These are phyloP conservation scores for Zygnema cylindricum DNA, from an alignment of 139 green algal genomes.

Conservation along the genomic window DNA sequence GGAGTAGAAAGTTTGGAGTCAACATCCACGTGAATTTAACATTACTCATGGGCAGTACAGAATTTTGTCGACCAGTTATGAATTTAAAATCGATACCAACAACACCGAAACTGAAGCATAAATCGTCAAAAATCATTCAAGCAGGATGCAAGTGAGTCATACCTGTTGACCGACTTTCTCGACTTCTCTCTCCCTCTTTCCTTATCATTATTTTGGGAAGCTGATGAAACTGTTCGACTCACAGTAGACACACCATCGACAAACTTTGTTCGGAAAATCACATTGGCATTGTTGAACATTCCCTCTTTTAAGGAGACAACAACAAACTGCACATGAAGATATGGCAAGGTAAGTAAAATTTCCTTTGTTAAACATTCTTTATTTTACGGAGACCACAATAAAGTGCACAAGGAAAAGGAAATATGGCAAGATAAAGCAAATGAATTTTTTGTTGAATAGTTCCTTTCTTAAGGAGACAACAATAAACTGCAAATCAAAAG, in stretches of 20 bases:
- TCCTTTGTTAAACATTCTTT: too few relatives aligned
- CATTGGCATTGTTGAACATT: slow-evolving; percentile 99
- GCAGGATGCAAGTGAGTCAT: background rate
- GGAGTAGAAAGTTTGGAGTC: too few relatives aligned
- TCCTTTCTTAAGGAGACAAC: slow-evolving; percentile 94
- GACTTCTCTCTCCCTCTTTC: background rate
- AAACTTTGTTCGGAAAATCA: slow-evolving; percentile 98
- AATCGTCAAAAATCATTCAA: too few relatives aligned
- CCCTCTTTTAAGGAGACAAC: slow-evolving; percentile 94
- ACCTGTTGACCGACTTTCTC: background rate
- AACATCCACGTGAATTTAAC: too few relatives aligned
- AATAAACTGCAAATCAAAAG: slow-evolving; percentile 81
- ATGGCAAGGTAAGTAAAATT: too few relatives aligned
- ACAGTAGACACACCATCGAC: slow-evolving; percentile 94
- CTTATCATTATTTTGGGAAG: background rate
- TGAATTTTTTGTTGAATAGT: slow-evolving; percentile 99
- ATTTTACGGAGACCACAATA: too few relatives aligned
- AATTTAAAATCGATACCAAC: too few relatives aligned
- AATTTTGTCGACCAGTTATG: too few relatives aligned
- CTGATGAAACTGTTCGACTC: slow-evolving; percentile 69
- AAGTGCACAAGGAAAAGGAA: too few relatives aligned
- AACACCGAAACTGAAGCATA: too few relatives aligned
- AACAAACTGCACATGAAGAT: slow-evolving; percentile 81
- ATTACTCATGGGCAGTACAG: too few relatives aligned
- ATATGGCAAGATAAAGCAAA: too few relatives aligned